phyloP scores from a whole-genome alignment of 73 alveolate species.

The Tetrahymena borealis region DNA sequence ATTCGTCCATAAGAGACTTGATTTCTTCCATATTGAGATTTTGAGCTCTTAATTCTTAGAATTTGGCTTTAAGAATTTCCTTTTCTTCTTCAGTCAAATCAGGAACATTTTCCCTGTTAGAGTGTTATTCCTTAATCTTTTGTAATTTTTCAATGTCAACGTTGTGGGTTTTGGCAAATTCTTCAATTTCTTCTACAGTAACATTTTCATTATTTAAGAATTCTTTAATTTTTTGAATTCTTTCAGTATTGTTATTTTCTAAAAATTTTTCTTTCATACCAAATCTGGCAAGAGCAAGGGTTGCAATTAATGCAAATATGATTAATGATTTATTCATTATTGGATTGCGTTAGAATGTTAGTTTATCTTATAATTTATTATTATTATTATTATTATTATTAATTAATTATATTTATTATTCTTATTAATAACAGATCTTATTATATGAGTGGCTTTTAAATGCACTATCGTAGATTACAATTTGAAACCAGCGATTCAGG shows the following conservation, averaged over 20 bases:
- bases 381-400: no score
- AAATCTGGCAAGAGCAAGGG: background rate
- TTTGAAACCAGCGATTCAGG: no score
- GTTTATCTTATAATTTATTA: no score
- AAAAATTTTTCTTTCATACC: background rate
- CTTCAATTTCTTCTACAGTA: background rate
- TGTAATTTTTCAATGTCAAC: background rate
- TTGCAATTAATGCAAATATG: no score
- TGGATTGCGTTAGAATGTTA: no score
- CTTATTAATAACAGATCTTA: no score
- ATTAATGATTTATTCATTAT: no score
- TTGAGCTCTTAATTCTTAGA: background rate
- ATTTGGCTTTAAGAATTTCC: background rate
- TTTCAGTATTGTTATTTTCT: background rate
- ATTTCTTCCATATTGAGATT: background rate
- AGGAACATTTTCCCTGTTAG: background rate
- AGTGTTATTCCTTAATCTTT: background rate
- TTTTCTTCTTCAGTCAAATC: background rate
- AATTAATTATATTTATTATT: no score
- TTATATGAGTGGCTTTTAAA: no score
- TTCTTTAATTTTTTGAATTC: background rate
- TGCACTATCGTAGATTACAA: no score
- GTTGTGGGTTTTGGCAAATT: background rate
- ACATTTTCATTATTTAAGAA: background rate
- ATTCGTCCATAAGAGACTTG: background rate